Base-by-base conservation (phyloP, 2,329 filamentous ascomycete species). In the Plenodomus lindquistii region DNA sequence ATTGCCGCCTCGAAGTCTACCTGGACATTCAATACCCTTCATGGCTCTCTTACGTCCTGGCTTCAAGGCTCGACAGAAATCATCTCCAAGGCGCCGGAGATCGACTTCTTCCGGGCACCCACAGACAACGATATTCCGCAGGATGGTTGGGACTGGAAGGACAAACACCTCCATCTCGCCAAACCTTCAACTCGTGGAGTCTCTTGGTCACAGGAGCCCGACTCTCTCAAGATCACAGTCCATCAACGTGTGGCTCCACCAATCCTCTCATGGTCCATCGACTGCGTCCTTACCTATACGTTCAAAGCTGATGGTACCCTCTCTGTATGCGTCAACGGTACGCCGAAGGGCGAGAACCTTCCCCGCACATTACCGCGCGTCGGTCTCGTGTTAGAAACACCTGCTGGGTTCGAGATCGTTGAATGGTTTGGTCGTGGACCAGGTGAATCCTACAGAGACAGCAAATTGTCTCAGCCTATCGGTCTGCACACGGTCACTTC, bases 371-470 rank as follows among this genome's bases (percentile, higher is more conserved):
- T 89, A 0, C 85, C 86, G 0, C 78, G 86, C 8, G 76, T 86
- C 19, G 86, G 86, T 0, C 72, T 88, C 3, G 78, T 84, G 42
- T 60, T 88, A 4, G 75, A 77, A 27, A 67, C 86, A 0, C 73
- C 75, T 4, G 66, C 73, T 27, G 44, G 66, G 0, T 76, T 85
- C 19, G 73, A 80, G 41, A 56, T 68, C 1, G 79, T 81, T 3
- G 67, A 72, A 9, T 90, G 86, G 84, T 81, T 82, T 50, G 85
- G 85, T 5, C 80, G 80, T 4, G 85, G 87, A 0, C 84, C 84
- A 0, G 83, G 83, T 2, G 85, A 88, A 66, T 81, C 78, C 10
- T 90, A 89, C 73, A 72, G 74, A 15, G 87, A 90, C 71, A 86
- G 83, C 71, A 87, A 87, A 49, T 60, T 74, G 11, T 79, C 82